Conservation (phyloP, 306 rosid species). For the Ceratonia siliqua region DNA sequence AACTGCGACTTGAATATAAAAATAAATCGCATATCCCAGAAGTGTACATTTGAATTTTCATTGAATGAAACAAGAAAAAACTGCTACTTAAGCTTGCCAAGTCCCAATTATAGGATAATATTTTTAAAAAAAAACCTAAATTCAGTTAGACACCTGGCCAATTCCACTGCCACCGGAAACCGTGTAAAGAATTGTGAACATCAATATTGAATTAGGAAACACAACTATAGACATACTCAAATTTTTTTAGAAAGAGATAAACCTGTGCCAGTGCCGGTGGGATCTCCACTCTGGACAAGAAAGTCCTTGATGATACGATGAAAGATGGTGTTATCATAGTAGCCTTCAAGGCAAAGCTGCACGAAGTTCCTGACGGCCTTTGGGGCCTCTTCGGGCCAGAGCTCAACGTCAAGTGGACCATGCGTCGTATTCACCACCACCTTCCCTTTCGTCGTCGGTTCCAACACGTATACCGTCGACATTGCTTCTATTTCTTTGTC, state of each 20-base stretch:
- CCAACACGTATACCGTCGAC: slow-evolving; percentile 91
- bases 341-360: slow-evolving; percentile 94
- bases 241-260: neutral
- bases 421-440: slow-evolving; percentile 79
- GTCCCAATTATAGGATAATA: neutral
- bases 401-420: slow-evolving; percentile 92
- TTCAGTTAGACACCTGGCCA: neutral
- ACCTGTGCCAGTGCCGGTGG: slow-evolving; percentile 92
- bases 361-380: slow-evolving; percentile 94
- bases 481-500: slow-evolving; percentile 50
- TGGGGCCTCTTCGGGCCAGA: slow-evolving; percentile 97
- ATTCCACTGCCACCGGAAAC: neutral
- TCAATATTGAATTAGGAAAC: neutral
- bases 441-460: slow-evolving; percentile 96
- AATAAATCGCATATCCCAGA: too few relatives aligned
- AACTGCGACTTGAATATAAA: too few relatives aligned
- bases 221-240: neutral
- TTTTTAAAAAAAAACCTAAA: neutral
- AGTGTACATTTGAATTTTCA: neutral
- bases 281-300: slow-evolving; percentile 87
- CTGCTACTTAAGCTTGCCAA: neutral
- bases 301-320: slow-evolving; percentile 86
- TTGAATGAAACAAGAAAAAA: neutral
- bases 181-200: too few relatives aligned
- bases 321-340: slow-evolving; percentile 75